These are phyloP conservation scores for Nakazawaea populi DNA, from an alignment of 805 yeast species.

Conservation along the genomic window DNA sequence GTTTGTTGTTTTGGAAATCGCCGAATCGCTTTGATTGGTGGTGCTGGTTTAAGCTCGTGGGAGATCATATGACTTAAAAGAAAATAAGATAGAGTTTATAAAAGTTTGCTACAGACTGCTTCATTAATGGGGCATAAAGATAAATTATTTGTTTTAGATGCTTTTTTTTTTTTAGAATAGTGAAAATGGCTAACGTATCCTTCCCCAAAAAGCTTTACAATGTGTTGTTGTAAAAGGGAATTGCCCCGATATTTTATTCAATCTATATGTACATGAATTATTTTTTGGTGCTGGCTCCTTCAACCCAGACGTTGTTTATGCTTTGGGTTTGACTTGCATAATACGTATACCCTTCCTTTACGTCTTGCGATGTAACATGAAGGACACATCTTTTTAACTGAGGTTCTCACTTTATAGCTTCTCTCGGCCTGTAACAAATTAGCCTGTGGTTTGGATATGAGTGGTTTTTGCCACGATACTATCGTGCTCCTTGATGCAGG, in stretches of 20 bases:
- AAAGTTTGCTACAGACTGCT: not conserved
- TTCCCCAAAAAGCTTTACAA: no score
- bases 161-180: no score
- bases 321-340: constrained; percentile 87
- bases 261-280: not conserved
- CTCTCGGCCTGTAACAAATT: constrained; percentile 29
- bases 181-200: no score
- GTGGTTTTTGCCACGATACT: constrained; percentile 13
- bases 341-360: constrained; percentile 89
- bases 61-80: constrained; percentile 10
- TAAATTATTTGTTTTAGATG: no score
- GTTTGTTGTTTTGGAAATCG: constrained; percentile 22
- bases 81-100: not conserved
- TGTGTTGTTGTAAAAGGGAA: not conserved
- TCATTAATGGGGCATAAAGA: no score
- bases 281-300: not conserved
- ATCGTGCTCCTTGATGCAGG: not conserved
- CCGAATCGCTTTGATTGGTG: constrained; percentile 53
- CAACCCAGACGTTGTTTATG: constrained; percentile 92
- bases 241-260: not conserved
- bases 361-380: constrained; percentile 92
- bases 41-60: constrained; percentile 73
- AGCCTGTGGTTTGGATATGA: constrained; percentile 15
- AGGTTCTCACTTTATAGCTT: constrained; percentile 85
- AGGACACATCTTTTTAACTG: constrained; percentile 89